Evolutionary conservation across 202 grass and related monocot genomes (phyloP).

Genomic region (Eragrostis tef): DNA sequence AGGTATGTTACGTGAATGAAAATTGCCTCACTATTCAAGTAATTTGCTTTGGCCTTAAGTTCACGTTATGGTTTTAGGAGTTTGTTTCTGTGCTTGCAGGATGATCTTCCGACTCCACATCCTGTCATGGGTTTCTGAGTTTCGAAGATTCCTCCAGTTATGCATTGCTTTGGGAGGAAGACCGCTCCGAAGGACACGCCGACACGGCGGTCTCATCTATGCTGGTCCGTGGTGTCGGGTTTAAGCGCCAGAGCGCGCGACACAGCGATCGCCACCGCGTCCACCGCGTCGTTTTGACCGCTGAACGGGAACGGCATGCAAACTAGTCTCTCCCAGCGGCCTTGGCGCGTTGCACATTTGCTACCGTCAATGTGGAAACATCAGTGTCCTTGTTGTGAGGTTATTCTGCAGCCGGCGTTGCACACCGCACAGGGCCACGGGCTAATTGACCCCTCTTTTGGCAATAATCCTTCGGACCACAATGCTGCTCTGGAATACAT

Average conservation of each 20-base stretch:
- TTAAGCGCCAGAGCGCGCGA: not conserved
- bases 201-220: not conserved
- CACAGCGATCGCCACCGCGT: not conserved
- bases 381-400: not conserved
- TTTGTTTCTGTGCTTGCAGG: not conserved
- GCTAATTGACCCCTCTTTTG: not conserved
- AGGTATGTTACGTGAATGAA: not conserved
- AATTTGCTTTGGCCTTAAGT: not conserved
- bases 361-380: no score
- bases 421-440: no score
- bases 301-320: not conserved
- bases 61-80: not conserved
- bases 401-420: no score
- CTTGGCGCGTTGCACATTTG: no score
- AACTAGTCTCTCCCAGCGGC: no score
- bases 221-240: not conserved
- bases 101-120: not conserved
- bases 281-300: not conserved
- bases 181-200: not conserved
- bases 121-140: not conserved
- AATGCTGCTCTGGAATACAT: no score
- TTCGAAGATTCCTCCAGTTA: constrained; percentile 2
- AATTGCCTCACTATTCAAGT: not conserved
- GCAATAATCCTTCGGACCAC: not conserved
- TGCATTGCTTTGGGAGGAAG: not conserved